Base-by-base conservation (phyloP, 2,329 filamentous ascomycete genomes). In the Aspergillus novoparasiticus region DNA sequence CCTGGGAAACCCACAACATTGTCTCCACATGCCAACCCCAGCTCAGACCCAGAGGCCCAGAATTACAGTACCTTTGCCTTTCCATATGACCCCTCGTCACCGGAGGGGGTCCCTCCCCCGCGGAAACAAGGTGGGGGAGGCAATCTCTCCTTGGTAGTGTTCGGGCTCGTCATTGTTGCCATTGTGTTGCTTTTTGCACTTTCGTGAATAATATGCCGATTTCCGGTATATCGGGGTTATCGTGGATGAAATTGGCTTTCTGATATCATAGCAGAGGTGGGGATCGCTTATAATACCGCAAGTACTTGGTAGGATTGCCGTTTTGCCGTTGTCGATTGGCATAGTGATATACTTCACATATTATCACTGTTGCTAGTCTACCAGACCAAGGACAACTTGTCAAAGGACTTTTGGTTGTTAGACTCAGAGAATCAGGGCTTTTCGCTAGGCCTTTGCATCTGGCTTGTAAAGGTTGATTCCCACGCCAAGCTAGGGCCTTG, bases 341-440 rank as follows among this genome's bases (percentile, higher is more conserved):
- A 34, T 34, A 12, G 32, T 11, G 9, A 32, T 32, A 32, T 32
- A 11, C 10, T 32, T 34, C 32, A 34, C 10, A 34, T 34, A 5
- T 34, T 11, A 32, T 26, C 1, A 28, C 26, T 6, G 26, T 28
- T 28, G 26, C 26, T 8, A 28, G 26, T 1, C 26, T 28, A 28
- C 26, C 26, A 34, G 32, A 34, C 11, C 11, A 34, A 34, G 11
- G 32, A 34, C 2, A 12, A 5, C 3, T 0, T 34, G 32, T 4
- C 10, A 34, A 11, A 34, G 10, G 3, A 12, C 0, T 1, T 1
- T 34, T 34, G 1, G 4, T 11, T 3, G 4, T 11, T 32, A 1
- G 2, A 32, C 0, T 32, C 9, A 32, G 30, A 32, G 30, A 11
- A 11, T 11, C 9, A 4, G 10, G 30, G 9, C 30, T 4, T 2